A percentile compares a stretch with the other conserved stretches of the same genome.
These are phyloP conservation scores for Peronosclerospora sorghi DNA, from an alignment of 352 stramenopile genomes.

Conservation along the genomic window DNA sequence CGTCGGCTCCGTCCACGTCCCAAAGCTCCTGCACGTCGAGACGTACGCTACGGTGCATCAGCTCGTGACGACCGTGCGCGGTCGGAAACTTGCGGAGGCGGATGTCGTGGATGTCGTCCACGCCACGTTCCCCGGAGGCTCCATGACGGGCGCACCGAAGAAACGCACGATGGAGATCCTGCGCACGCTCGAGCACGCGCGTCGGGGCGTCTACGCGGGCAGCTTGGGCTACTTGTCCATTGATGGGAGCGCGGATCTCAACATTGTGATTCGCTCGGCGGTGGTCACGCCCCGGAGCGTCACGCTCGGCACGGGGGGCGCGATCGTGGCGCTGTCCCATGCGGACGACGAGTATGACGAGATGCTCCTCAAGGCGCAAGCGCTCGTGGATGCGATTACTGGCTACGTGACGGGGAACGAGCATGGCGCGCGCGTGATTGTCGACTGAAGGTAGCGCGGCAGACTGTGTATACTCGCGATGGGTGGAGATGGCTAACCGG, in stretches of 20 bases:
- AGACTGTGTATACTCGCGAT: too few species aligned
- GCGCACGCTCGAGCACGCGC: slow-evolving; percentile 78
- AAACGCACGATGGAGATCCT: slow-evolving; percentile 94
- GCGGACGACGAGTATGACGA: slow-evolving; percentile 89
- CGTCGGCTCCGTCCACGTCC: slow-evolving; percentile 87
- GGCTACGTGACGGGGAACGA: slow-evolving; percentile 42
- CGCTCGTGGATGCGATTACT: slow-evolving; percentile 50
- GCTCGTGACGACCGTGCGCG: slow-evolving; percentile 93
- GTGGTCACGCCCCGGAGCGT: slow-evolving; percentile 75
- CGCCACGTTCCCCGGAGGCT: slow-evolving; percentile 94
- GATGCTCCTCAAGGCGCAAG: slow-evolving; percentile 85
- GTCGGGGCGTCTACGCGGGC: slow-evolving; percentile 93
- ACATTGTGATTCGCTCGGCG: slow-evolving; percentile 96
- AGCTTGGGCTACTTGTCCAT: slow-evolving; percentile 91
- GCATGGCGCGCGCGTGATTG: too few species aligned
- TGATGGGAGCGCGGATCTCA: slow-evolving; percentile 93
- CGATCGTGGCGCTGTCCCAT: slow-evolving; percentile 92
- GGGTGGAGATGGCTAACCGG: too few species aligned
- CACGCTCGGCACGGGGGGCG: slow-evolving; percentile 90
- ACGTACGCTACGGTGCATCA: slow-evolving; percentile 96
- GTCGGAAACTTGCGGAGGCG: slow-evolving; percentile 31
- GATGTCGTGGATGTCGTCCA: slow-evolving; percentile 86
- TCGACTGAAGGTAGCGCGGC: too few species aligned
- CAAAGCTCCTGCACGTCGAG: slow-evolving; percentile 91
- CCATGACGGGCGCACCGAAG: slow-evolving; percentile 97